These are phyloP conservation scores for Mucor lusitanicus DNA, from an alignment of 371 early-diverging fungal genomes.

Conservation along the genomic window DNA sequence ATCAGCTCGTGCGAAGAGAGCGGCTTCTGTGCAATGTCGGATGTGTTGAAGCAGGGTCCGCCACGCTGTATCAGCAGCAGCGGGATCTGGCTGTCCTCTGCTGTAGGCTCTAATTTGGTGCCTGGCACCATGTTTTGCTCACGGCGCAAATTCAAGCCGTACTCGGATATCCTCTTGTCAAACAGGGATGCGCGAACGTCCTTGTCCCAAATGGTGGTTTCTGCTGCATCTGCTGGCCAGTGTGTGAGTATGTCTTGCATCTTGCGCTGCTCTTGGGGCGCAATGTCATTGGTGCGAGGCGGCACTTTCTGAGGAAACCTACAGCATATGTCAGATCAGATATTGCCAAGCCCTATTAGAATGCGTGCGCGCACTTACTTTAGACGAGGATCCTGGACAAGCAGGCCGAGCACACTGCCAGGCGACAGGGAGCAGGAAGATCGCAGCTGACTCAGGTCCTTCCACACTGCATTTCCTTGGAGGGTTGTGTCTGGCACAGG, in stretches of 20 bases:
- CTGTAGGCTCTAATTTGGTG: slow-evolving; percentile 51
- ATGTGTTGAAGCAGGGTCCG: neutral
- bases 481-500: slow-evolving; percentile 17
- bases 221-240: slow-evolving; percentile 66
- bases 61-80: slow-evolving; percentile 81
- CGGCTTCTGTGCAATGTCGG: neutral
- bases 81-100: slow-evolving; percentile 71
- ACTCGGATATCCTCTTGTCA: slow-evolving; percentile 57
- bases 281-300: slow-evolving; percentile 41
- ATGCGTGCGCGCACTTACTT: slow-evolving; percentile 42
- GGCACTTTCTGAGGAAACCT: slow-evolving; percentile 80
- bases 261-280: slow-evolving; percentile 18
- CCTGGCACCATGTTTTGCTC: slow-evolving; percentile 29
- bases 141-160: slow-evolving; percentile 70
- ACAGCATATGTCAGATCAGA: neutral
- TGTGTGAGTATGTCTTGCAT: slow-evolving; percentile 36
- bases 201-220: slow-evolving; percentile 66
- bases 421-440: slow-evolving; percentile 70
- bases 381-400: slow-evolving; percentile 75
- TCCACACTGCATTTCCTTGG: slow-evolving; percentile 45
- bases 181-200: slow-evolving; percentile 39
- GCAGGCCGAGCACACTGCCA: slow-evolving; percentile 66
- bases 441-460: slow-evolving; percentile 44
- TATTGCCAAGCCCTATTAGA: neutral
- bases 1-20: slow-evolving; percentile 9